A percentile compares a stretch with the other conserved stretches of the same genome.
These are phyloP conservation scores for Davidsoniella neocaledoniae DNA, from an alignment of 2,329 filamentous ascomycete species.

Conservation along the genomic window DNA sequence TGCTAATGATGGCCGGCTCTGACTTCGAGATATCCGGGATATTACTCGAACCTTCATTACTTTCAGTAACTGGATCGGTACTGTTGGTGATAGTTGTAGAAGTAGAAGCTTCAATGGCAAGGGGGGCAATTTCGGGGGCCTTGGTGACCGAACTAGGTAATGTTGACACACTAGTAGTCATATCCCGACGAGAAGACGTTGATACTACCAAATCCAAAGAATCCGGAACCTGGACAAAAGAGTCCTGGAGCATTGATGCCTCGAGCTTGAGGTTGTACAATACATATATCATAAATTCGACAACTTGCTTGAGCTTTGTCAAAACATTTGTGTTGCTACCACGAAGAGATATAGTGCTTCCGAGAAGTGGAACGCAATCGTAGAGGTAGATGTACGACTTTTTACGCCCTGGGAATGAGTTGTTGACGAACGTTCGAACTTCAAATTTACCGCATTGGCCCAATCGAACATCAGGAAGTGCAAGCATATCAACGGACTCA, in stretches of 20 bases:
- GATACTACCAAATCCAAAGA: slow-evolving; percentile 22
- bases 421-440: slow-evolving; percentile 85
- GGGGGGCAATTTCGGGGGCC: no score
- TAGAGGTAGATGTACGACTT: slow-evolving; percentile 95
- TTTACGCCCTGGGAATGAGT: slow-evolving; percentile 53
- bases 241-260: slow-evolving; percentile 83
- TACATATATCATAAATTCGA: slow-evolving; percentile 98
- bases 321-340: slow-evolving; percentile 59
- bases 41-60: no score
- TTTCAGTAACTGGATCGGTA: no score
- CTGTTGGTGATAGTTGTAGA: no score
- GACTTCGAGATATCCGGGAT: no score
- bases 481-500: slow-evolving; percentile 85
- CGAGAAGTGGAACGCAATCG: slow-evolving; percentile 74
- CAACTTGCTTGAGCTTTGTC: slow-evolving; percentile 73
- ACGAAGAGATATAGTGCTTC: slow-evolving; percentile 83
- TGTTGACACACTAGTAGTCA: neutral
- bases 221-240: slow-evolving; percentile 68
- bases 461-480: slow-evolving; percentile 51
- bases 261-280: slow-evolving; percentile 96
- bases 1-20: no score
- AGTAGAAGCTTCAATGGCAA: no score
- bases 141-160: no score
- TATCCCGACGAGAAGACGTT: neutral
- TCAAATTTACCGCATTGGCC: slow-evolving; percentile 79